Base-by-base conservation (phyloP, 2,329 filamentous ascomycete species). In the Leptodontidium sp. region DNA sequence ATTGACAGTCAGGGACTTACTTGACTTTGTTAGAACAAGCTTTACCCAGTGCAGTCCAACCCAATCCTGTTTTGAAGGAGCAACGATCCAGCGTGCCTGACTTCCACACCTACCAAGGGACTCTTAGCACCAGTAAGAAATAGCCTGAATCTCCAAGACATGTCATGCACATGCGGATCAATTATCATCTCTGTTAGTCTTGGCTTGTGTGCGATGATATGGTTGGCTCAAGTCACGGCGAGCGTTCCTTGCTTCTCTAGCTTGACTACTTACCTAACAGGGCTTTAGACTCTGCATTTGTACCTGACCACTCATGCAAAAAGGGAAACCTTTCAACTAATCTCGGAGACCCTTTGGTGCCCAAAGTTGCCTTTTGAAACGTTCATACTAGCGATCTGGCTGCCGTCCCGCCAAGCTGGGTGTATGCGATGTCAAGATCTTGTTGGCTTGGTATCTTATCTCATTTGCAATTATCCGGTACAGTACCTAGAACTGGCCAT, bases 231-330 rank as follows among this genome's bases (percentile, higher is more conserved):
- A 50, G 24, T 47, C 17, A 59, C 17, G 11, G 14, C 11, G 57
- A 59, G 57, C 57, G 57, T 59, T 45, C 38, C 57, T 45, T 59
- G 57, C 57, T 59, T 43, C 35, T 59, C 38, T 45, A 45, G 57
- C 57, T 45, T 45, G 38, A 59, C 38, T 38, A 6, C 29, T 21
- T 53, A 29, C 32, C 29, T n/a, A 38, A 21, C 29, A 8, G 4
- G 29, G 21, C 45, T 55, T 49, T 55, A 1, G 52, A 38, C 35
- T 47, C 59, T 45, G 53, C 61, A 45, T 64, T 64, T 40, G 66
- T 64, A 61, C 66, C 66, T 65, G 66, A 68, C 14, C 57, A 11
- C 40, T 65, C 14, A 65, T 58, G 63, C 63, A 24, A 40, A 52
- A 45, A 32, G 26, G 17, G 53, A 45, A 29, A 35, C 47, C 40